phyloP scores from a whole-genome alignment of 2,329 filamentous ascomycete genomes.

The Microthyrium microscopicum region DNA sequence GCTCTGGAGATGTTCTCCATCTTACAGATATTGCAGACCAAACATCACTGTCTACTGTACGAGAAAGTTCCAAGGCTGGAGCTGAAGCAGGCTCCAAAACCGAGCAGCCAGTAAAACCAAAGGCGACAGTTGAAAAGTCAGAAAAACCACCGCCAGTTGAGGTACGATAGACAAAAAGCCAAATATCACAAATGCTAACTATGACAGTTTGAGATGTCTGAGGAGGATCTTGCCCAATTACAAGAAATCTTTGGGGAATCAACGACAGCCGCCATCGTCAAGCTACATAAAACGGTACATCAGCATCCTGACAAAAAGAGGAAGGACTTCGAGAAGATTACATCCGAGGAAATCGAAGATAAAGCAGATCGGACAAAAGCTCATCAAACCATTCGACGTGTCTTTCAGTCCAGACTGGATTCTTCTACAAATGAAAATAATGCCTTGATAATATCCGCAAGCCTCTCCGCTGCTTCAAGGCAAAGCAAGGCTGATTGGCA shows the following conservation, averaged over 20 bases:
- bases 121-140: background rate
- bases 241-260: constrained; percentile 34
- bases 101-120: background rate
- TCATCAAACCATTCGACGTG: constrained; percentile 53
- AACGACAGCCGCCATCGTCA: constrained; percentile 32
- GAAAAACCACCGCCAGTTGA: constrained; percentile 1
- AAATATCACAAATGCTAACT: background rate
- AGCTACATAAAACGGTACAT: constrained; percentile 38
- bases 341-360: constrained; percentile 38
- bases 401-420: constrained; percentile 57
- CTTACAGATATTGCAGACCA: constrained; percentile 23
- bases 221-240: constrained; percentile 22
- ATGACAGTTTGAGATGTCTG: constrained; percentile 16
- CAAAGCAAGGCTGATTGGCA: constrained; percentile 11
- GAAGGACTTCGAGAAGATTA: constrained; percentile 36
- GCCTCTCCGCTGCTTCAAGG: too few species aligned
- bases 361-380: constrained; percentile 45
- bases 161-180: background rate
- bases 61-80: constrained; percentile 2
- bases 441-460: constrained; percentile 42
- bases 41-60: background rate
- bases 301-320: constrained; percentile 38
- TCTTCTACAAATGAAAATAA: constrained; percentile 61
- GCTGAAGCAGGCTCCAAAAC: constrained; percentile 4
- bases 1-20: constrained; percentile 60